Percentiles rank a stretch among this genome's conserved stretches.
phyloP scores from a whole-genome alignment of 2,329 filamentous ascomycete species.

The Escovopsis sp. region DNA sequence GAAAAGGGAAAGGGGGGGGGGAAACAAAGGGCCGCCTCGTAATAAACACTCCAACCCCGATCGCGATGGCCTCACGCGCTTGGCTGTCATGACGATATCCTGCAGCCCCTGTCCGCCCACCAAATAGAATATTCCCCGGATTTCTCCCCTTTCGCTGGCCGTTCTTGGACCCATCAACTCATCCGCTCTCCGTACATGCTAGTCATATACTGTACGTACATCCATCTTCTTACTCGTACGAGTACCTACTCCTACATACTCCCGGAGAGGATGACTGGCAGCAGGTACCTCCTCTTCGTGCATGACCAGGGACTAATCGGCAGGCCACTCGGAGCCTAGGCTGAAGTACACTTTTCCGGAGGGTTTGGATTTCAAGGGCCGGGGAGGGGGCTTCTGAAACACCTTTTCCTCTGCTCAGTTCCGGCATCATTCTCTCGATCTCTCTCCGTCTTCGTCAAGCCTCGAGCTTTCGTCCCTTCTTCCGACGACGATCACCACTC shows the following conservation, averaged over 20 bases:
- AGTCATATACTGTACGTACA: too few species aligned
- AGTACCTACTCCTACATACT: too few species aligned
- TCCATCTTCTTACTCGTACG: too few species aligned
- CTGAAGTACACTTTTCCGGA: neutral
- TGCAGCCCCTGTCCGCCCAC: slow-evolving; percentile 17
- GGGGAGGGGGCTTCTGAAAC: slow-evolving; percentile 18
- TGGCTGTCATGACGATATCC: slow-evolving; percentile 7
- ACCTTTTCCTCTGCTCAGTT: slow-evolving; percentile 9
- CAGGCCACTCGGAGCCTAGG: slow-evolving; percentile 9
- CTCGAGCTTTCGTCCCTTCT: neutral
- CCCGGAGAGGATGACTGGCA: too few species aligned
- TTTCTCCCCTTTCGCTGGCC: slow-evolving; percentile 5
- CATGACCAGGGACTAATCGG: neutral
- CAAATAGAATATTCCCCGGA: slow-evolving; percentile 6
- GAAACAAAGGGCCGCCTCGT: too few species aligned
- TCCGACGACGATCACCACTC: neutral
- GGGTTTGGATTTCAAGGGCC: neutral
- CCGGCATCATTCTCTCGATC: slow-evolving; percentile 8
- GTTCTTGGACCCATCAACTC: neutral
- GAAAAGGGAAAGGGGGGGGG: too few species aligned
- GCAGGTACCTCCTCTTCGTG: too few species aligned
- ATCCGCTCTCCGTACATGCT: too few species aligned
- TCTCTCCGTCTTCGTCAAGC: neutral
- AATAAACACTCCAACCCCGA: neutral
- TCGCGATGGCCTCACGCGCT: slow-evolving; percentile 18